Base-by-base conservation (phyloP, 1,139 yeast species). In the Hyphopichia pseudoburtonii region DNA sequence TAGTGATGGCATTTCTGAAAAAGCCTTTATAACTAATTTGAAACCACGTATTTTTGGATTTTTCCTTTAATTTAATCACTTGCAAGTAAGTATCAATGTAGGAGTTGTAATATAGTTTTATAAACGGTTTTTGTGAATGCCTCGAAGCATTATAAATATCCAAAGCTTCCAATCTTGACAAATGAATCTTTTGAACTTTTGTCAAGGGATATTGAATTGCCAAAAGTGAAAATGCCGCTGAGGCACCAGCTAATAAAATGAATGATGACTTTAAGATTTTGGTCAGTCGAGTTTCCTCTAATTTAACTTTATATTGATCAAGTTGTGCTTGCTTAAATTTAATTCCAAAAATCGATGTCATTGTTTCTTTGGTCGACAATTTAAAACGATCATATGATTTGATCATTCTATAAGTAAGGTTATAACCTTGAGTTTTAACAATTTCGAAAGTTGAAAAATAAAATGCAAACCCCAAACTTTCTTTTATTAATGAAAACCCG, bases 381-480 rank as follows among this genome's bases (percentile, higher is more conserved):
- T 65, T 67, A 30, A 62, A 42, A 30, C 68, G 56, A 34, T 77
- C 66, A 51, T 78, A 82, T 8, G 78, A 78, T 1, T 78, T 62
- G n/a, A 85, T 67, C 30, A 83, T 74, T 6, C 79, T 78, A 45
- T 77, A 76, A 2, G 85, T 73, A 40, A 81, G 58, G 36, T 70
- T 68, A 48, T 77, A 80, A 1, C 82, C 79, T 45, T 80, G 78
- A 30, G 82, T 82, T 57, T 87, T 88, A 30, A 90, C 78, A n/a
- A 79, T 62, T 60, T 89, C 97, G 61, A 89, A 90, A 1, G 92
- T 78, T 17, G 88, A 76, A 55, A 90, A 90, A 58, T 89, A 90
- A 40, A 80, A 73, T 1, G 94, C 96, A 71, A 88, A 90, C 4
- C 96, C 95, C 22, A 86, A 50, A 46, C 90, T 79, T 49, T 90